Base-by-base conservation (phyloP, 805 yeast genomes). In the Pichia exigua region DNA sequence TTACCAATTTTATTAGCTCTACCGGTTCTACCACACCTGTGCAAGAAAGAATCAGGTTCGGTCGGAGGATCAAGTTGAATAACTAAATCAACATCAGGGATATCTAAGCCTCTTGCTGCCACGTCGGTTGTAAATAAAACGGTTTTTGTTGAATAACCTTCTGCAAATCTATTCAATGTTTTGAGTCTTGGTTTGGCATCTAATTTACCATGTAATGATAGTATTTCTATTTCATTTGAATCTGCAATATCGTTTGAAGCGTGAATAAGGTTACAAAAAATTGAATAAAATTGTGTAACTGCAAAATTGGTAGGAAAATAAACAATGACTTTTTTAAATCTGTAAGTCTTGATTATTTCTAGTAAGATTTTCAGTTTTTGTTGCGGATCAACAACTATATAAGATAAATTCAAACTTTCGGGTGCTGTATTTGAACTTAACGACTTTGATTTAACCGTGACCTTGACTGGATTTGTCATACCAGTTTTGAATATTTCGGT, bases 71-170 rank as follows among this genome's bases (percentile, higher is more conserved):
- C 98, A 24, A 92, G 59, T 64, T 94, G 99, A n/a, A 94, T 71
- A 3, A 92, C 98, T 26, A 91, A 69, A 62, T 94, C 98, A 11
- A 94, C 97, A 49, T 91, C 94, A 0, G 96, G 95, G 28, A 94
- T 84, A 71, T 94, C 99, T 22, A 94, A 79, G 43, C 99, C 99
- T 63, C 99, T 77, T 0, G 98, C 97, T 0, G 99, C 97, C n/a
- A 94, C 97, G 73, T 94, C 99, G 0, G 99, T 94, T 2, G 99
- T 90, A 68, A 94, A 71, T 24, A 94, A 68, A 0, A 92, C 79
- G 11, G 83, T 73, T 56, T 81, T 83, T 3, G 68, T 65, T 3
- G 68, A 67, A 9, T 64, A 61, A 5, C 76, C 73, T 1, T 75
- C 74, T 0, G 82, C 64, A 63, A 92, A 94, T 35, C 66, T 70